Evolutionary conservation across 805 yeast genomes (phyloP), one percentile per base, ranked within the genome.

Genomic region (Debaryomyces hansenii): DNA sequence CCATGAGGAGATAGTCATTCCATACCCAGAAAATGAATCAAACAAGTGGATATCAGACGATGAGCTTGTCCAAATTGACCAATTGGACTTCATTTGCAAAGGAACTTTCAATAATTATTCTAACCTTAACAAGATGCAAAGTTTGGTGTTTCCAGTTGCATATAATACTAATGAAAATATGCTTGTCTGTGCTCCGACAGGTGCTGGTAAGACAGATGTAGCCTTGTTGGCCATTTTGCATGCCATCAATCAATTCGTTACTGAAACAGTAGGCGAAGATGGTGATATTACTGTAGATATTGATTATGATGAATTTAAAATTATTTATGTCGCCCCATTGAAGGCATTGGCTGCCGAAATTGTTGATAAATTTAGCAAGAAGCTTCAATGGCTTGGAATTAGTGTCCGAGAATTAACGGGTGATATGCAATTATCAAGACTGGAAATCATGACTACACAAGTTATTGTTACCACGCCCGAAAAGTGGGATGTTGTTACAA

Each of bases 151-250:
- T 55, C 96, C 96, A 0, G 89, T 91, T 11, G 98, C 96, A 0
- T 94, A 92, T 63, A 83, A 86, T 45, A 86, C 97, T 4, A 90
- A 88, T 63, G 97, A 92, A 58, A 92, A 92, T 59, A 88, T 94
- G 96, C 71, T 91, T 42, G 90, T 91, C 4, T 91, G 97, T 80
- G 97, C 97, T 0, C 97, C 97, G 1, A 91, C 97, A 0, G 97
- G 97, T 76, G 96, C 97, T 5, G 97, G 97, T 79, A 91, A 91
- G 62, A 91, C 97, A 0, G 97, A 91, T 64, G 92, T 91, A 21
- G 97, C 97, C 0, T 66, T 91, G 48, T 69, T 91, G 33, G 74
- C 97, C 0, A 83, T 91, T 51, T 69, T 91, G 43, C 92, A 87
- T 57, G 80, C 94, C 0, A 84, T 92, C 11, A 80, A 83, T 31